Base-by-base conservation (phyloP, 352 stramenopile genomes). In the Vaucheria bursata region DNA sequence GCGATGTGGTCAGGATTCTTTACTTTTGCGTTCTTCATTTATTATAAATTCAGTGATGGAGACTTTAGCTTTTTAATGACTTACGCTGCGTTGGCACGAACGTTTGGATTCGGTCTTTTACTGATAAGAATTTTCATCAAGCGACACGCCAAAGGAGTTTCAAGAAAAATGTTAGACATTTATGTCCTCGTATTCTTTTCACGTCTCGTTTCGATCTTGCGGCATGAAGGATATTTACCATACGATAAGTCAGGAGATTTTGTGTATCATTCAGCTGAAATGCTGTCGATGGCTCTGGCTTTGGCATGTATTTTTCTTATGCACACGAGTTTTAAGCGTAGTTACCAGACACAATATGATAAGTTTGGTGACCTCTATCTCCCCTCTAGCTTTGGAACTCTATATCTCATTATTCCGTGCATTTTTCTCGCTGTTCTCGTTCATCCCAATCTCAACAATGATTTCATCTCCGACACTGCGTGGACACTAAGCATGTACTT, bases 1-100 rank as follows among this genome's bases (percentile, higher is more conserved):
- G 53, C 8, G 53, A 34, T 68, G 8, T 68, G 53, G 53, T 31
- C 8, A 2, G 53, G 2, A 31, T 68, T 68, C 53, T 68, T 68
- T 34, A 68, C 53, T 34, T 68, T 68, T 34, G 53, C 37, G 2
- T 68, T 68, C 53, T 2, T 68, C 2, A 68, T 68, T 34, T 68
- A 68, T 34, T 68, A 68, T 34, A 68, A 68, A 34, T 91, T 98
- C 73, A 97, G 91, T 49, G 93, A 97, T 84, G 94, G 94, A 36
- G 95, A 99, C 85, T 99, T 99, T 85, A 98, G 94, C 52, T 98
- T 99, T 84, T 88, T 98, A 8, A 97, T 99, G 92, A 96, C 91
- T 12, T 92, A 94, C 77, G 91, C 89, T n/a, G 87, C 90, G 4
- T 91, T 94, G 74, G 90, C 92, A 71, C 90, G 90, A 40, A 88